These are phyloP conservation scores for Eimeria nieschulzi DNA, from an alignment of 169 alveolate genomes.

Conservation along the genomic window DNA sequence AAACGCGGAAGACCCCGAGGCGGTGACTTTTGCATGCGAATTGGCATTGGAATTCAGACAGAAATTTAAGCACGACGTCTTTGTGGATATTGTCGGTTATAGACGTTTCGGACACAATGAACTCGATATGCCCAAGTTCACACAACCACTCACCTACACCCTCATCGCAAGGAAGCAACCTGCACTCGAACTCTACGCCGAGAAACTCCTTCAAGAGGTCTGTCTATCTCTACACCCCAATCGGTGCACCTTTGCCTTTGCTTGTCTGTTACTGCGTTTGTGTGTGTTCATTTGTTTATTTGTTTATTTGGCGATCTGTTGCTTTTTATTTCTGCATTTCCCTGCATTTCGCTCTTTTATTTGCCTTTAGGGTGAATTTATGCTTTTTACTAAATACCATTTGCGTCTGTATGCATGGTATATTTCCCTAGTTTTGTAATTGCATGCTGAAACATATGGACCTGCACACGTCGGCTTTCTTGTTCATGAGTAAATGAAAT, in stretches of 20 bases:
- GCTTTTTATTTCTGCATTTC: neutral
- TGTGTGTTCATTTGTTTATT: neutral
- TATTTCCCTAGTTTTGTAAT: no score
- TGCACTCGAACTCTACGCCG: constrained; percentile 85
- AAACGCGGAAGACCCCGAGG: constrained; percentile 94
- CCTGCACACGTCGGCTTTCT: neutral
- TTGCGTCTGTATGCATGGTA: no score
- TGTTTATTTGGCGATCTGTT: neutral
- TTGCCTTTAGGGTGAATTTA: no score
- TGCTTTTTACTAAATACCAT: no score
- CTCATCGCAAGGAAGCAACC: constrained; percentile 86
- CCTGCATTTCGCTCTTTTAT: no score
- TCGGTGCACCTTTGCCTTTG: neutral
- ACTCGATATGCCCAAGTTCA: constrained; percentile 95
- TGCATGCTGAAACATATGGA: neutral
- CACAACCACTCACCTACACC: constrained; percentile 94
- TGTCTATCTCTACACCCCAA: neutral
- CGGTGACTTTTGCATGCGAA: constrained; percentile 89
- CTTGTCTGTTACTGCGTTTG: neutral
- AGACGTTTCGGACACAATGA: constrained; percentile 95
- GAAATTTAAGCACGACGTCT: constrained; percentile 90
- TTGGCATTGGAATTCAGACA: constrained; percentile 92
- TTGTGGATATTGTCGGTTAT: constrained; percentile 94
- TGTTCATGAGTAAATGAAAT: no score
- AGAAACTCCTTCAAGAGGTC: constrained; percentile 82